phyloP scores from a whole-genome alignment of 2,329 filamentous ascomycete genomes.

The Hymenoscyphus repandus region DNA sequence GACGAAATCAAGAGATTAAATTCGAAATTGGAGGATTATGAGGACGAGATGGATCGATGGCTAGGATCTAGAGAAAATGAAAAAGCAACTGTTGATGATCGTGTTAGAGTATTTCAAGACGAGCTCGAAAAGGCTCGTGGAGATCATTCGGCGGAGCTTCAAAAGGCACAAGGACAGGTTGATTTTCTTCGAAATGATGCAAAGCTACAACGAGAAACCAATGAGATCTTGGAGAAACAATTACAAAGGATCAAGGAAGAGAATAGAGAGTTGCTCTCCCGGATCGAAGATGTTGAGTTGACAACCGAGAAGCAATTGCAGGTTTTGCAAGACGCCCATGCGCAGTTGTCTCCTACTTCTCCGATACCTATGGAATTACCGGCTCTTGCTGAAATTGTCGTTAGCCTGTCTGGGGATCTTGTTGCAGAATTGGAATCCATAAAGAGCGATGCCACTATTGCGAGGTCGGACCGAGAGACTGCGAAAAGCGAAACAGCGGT shows the following conservation, averaged over 20 bases:
- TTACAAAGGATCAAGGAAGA: constrained; percentile 52
- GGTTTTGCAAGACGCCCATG: constrained; percentile 53
- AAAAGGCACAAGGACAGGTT: constrained; percentile 57
- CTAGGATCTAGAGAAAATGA: constrained; percentile 80
- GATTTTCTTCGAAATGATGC: constrained; percentile 58
- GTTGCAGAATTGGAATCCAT: constrained; percentile 54
- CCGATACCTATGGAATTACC: constrained; percentile 49
- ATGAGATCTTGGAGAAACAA: constrained; percentile 53
- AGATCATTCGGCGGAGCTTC: constrained; percentile 50
- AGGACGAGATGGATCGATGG: constrained; percentile 85
- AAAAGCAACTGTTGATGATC: constrained; percentile 64
- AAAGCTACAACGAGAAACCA: constrained; percentile 53
- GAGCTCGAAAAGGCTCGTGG: constrained; percentile 63
- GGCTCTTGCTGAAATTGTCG: constrained; percentile 55
- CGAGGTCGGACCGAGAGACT: constrained; percentile 59
- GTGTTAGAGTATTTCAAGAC: constrained; percentile 60
- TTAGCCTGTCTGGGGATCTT: constrained; percentile 52
- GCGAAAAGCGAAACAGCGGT: constrained; percentile 50
- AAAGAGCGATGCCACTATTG: constrained; percentile 53
- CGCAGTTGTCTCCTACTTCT: constrained; percentile 50
- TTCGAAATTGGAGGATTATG: constrained; percentile 75
- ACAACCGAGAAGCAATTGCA: constrained; percentile 46
- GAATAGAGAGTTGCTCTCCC: constrained; percentile 45
- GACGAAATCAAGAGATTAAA: constrained; percentile 73
- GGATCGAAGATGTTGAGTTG: constrained; percentile 46